Evolutionary conservation across 2,329 filamentous ascomycete genomes (phyloP), one percentile per base, ranked within the genome.

Genomic region (Penicillium sp.): DNA sequence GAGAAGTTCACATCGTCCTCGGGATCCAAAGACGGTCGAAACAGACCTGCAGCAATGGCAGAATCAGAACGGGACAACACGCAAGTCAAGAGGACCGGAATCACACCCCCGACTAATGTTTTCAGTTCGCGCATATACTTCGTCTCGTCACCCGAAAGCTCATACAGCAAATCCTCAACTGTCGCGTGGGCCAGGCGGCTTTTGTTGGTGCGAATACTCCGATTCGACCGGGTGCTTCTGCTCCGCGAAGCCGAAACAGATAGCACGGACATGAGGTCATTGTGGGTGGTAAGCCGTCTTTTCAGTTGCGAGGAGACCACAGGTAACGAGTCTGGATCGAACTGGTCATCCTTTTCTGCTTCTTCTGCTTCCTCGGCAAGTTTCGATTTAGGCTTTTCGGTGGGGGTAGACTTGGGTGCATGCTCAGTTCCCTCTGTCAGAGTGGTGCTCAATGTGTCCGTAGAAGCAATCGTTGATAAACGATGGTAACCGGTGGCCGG

Each of bases 51-150:
- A 3, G 85, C 82, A 46, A 85, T 80, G 14, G 82, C 82, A 7
- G 84, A 83, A 60, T 86, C 84, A 1, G 85, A 85, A 58, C 89
- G 86, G 10, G 86, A 89, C 13, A 97, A 82, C 9, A 96, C 89
- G 62, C 92, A 90, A 10, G 88, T 90, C 50, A 99, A 78, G 2
- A 99, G 82, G 2, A 97, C 93, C 0, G 94, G 94, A 54, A 99
- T 90, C 22, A 99, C 93, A 54, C 94, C 94, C 66, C 96, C 92
- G 8, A 97, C 92, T 32, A 99, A 77, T 0, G 94, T 97, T 69
- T 92, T 91, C 32, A 99, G 81, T 74, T 99, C 94, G 53, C 92
- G 85, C 74, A 89, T 88, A 69, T 97, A 99, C 63, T 94, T 89
- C 43, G 84, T 79, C 73, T 99, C 94, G 65, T 97, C 94, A 5